Percentiles rank a stretch among this genome's conserved stretches.
phyloP scores from a whole-genome alignment of 768 basidiomycete genomes.

The Amanita polypyramis region DNA sequence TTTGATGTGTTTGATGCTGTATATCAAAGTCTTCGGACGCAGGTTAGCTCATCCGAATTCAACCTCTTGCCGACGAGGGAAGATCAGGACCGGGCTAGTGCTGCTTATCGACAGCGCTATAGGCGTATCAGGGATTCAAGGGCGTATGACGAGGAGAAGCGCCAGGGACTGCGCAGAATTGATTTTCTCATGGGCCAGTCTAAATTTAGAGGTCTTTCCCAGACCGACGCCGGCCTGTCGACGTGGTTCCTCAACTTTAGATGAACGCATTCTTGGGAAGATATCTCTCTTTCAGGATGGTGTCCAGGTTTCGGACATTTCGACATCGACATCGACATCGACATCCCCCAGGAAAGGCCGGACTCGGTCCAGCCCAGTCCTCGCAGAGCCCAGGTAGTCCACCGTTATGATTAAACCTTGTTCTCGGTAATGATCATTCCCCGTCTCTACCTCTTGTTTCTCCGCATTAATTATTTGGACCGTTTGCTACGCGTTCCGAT shows the following conservation, averaged over 20 bases:
- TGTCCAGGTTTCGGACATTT: neutral
- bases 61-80: conserved; percentile 22
- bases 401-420: neutral
- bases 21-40: conserved; percentile 29
- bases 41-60: conserved; percentile 28
- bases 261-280: neutral
- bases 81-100: conserved; percentile 26
- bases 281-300: neutral
- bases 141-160: conserved; percentile 34
- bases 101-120: conserved; percentile 39
- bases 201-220: conserved; percentile 34
- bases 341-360: neutral
- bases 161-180: conserved; percentile 42
- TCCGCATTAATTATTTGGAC: neutral
- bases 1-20: conserved; percentile 37
- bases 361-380: neutral
- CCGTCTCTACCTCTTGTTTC: neutral
- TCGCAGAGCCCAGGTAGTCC: neutral
- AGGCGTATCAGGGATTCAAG: conserved; percentile 22
- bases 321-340: neutral
- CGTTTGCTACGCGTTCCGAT: neutral
- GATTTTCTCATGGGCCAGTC: conserved; percentile 43
- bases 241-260: conserved; percentile 20
- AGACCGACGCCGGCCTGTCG: conserved; percentile 19
- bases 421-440: neutral